Conservation (phyloP, 805 yeast genomes). For the Candida sakaeoensis region DNA sequence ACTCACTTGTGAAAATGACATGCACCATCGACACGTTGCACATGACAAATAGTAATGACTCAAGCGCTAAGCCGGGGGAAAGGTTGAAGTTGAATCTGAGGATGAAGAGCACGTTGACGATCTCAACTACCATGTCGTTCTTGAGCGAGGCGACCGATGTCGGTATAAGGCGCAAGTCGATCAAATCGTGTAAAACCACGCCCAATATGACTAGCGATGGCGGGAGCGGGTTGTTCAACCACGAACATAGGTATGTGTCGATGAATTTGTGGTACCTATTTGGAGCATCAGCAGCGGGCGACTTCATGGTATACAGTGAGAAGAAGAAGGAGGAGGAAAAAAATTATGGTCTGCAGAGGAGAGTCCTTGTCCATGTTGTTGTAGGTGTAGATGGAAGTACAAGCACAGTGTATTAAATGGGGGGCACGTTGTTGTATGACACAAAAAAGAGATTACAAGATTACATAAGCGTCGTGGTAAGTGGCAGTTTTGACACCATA, state of each 20-base stretch:
- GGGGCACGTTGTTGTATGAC: too few relatives aligned
- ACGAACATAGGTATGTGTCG: background rate
- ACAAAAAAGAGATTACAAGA: too few relatives aligned
- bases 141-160: background rate
- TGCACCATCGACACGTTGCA: background rate
- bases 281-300: too few relatives aligned
- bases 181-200: background rate
- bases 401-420: too few relatives aligned
- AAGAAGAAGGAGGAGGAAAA: background rate
- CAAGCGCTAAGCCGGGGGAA: background rate
- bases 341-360: background rate
- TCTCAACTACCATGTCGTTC: background rate
- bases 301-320: too few relatives aligned
- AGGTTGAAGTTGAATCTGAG: constrained; percentile 1
- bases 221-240: constrained; percentile 1
- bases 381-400: too few relatives aligned
- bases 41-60: background rate
- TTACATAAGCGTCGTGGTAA: too few relatives aligned
- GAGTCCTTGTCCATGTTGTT: too few relatives aligned
- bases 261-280: constrained; percentile 3
- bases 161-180: background rate
- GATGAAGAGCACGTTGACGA: constrained; percentile 2
- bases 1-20: background rate
- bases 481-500: too few relatives aligned
- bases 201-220: constrained; percentile 2